Base-by-base conservation (phyloP, 306 rosid species). In the Ormosia emarginata region DNA sequence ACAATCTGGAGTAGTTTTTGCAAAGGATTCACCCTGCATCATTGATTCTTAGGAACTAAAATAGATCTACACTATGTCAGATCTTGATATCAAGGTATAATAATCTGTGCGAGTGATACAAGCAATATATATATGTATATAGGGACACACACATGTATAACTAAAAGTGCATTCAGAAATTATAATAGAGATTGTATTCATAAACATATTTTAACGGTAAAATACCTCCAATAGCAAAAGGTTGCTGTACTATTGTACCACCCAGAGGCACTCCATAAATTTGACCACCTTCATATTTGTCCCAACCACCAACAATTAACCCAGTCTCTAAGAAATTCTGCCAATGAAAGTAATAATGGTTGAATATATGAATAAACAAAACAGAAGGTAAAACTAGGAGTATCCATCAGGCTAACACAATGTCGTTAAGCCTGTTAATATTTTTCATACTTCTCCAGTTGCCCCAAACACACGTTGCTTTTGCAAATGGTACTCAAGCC, bases 301-400 rank as follows among this genome's bases (percentile, higher is more conserved):
- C 99, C 99, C 98, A 95, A 47, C 99, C 97, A 57, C 98, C 99
- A 79, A 95, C 91, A 56, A 95, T 93, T 77, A 95, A 75, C 29
- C 99, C 99, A 74, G 99, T 92, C 86, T 93, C 90, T 34, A 95
- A 69, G 86, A 85, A 83, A 83, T 93, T 86, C 99, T 95, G 95
- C 81, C 82, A 86, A 77, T 30, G 70, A 73, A 46, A 88, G 36
- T 18, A 44, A 10, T n/a, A 79, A 46, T n/a, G 43, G 40, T 34
- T 30, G 41, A 43, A 62, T 34, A 39, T 8, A 14, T 7, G 17
- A 70, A 56, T 33, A 4, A 4, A 47, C 5, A 43, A 15, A 47
- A 24, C 34, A 71, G 39, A 47, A 15, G 11, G 7, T 2, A 50
- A 33, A 44, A 33, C n/a, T 62, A 61, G 33, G 24, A 73, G 14